A percentile compares a stretch with the other conserved stretches of the same genome.
Evolutionary conservation across 2,329 filamentous ascomycete genomes (phyloP).

Genomic region (Trichoderma pleuroti): DNA sequence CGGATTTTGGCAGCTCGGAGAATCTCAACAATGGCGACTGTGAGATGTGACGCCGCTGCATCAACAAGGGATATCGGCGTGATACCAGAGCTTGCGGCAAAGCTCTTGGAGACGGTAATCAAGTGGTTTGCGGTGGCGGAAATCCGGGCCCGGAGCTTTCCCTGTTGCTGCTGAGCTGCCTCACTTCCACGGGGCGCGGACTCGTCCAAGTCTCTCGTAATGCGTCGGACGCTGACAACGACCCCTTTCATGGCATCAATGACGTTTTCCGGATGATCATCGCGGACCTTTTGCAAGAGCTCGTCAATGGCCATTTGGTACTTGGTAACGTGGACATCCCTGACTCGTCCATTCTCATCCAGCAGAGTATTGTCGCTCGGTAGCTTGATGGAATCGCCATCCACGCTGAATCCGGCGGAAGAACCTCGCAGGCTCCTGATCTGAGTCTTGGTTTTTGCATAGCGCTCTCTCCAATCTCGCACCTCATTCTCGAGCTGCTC

Average conservation of each 20-base stretch:
- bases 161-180: conserved; percentile 54
- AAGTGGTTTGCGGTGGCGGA: conserved; percentile 94
- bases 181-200: conserved; percentile 52
- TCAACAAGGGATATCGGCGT: conserved; percentile 92
- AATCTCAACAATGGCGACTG: conserved; percentile 80
- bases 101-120: conserved; percentile 93
- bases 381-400: conserved; percentile 66
- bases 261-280: conserved; percentile 68
- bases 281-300: conserved; percentile 71
- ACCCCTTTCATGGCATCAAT: conserved; percentile 86
- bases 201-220: conserved; percentile 75
- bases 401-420: conserved; percentile 67
- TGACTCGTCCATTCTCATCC: conserved; percentile 72
- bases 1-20: conserved; percentile 80
- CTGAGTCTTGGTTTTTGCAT: conserved; percentile 84
- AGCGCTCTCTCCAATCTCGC: conserved; percentile 85
- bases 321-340: conserved; percentile 88
- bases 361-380: conserved; percentile 64
- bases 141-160: conserved; percentile 73
- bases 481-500: conserved; percentile 77
- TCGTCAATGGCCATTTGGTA: conserved; percentile 96
- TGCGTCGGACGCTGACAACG: conserved; percentile 74
- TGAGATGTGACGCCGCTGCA: conserved; percentile 86
- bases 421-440: conserved; percentile 76
- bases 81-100: conserved; percentile 74